A percentile compares a stretch with the other conserved stretches of the same genome.
Evolutionary conservation across 2,329 filamentous ascomycete species (phyloP).

Genomic region (Neodidymelliopsis sp.): DNA sequence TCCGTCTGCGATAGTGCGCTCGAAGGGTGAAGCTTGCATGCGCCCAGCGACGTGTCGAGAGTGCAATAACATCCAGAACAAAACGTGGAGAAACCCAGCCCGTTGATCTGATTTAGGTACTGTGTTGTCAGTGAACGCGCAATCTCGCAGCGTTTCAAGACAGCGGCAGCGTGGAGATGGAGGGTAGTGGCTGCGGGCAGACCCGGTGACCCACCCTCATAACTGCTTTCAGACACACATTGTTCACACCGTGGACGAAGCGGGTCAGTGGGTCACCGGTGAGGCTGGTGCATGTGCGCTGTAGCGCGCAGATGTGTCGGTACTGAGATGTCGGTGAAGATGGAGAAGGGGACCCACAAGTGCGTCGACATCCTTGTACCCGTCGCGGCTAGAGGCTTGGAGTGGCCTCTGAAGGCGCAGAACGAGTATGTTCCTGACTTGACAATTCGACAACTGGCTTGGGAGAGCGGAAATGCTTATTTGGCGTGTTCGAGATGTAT

Average conservation of each 20-base stretch:
- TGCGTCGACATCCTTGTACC: slow-evolving; percentile 16
- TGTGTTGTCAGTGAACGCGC: slow-evolving; percentile 3
- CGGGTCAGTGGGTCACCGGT: slow-evolving; percentile 31
- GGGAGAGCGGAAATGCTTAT: background rate
- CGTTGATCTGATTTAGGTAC: no score
- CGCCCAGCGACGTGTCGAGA: no score
- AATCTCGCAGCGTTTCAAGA: slow-evolving; percentile 3
- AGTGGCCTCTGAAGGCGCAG: slow-evolving; percentile 9
- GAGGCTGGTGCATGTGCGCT: slow-evolving; percentile 36
- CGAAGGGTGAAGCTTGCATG: background rate
- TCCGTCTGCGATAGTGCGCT: background rate
- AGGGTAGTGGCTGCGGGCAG: slow-evolving; percentile 12
- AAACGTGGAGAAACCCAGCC: background rate
- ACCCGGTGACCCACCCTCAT: slow-evolving; percentile 2
- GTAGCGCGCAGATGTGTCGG: slow-evolving; percentile 25
- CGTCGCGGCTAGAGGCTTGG: slow-evolving; percentile 4
- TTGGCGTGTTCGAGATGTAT: slow-evolving; percentile 3
- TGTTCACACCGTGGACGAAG: slow-evolving; percentile 3
- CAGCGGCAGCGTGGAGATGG: background rate
- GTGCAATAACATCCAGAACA: slow-evolving; percentile 3
- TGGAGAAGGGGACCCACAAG: slow-evolving; percentile 17
- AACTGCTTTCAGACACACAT: background rate
- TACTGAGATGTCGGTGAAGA: slow-evolving; percentile 35
- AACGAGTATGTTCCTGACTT: slow-evolving; percentile 10
- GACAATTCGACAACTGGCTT: slow-evolving; percentile 6